Percentiles rank a stretch among this genome's conserved stretches.
These are phyloP conservation scores for Picochlorum sp. DNA, from an alignment of 139 green algal genomes.

Conservation along the genomic window DNA sequence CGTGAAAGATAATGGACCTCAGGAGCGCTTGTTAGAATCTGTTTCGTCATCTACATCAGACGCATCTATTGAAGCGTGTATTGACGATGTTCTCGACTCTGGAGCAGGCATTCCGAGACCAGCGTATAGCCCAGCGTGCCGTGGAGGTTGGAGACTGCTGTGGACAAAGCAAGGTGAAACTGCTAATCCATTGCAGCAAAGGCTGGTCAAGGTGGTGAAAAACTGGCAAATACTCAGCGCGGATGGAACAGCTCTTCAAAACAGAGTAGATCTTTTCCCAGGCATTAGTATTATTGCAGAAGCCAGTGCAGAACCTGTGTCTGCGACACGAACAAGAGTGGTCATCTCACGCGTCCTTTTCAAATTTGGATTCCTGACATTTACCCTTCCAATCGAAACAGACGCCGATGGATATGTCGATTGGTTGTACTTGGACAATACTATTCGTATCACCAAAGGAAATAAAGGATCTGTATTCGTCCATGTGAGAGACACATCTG, in stretches of 20 bases:
- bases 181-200: conserved; percentile 58
- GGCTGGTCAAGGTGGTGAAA: conserved; percentile 11
- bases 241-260: conserved; percentile 37
- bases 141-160: conserved; percentile 57
- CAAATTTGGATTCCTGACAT: conserved; percentile 35
- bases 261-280: conserved; percentile 50
- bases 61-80: conserved; percentile 13
- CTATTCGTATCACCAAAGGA: conserved; percentile 54
- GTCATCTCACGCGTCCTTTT: conserved; percentile 35
- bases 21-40: conserved; percentile 39
- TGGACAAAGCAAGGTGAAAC: conserved; percentile 57
- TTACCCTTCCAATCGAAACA: conserved; percentile 23
- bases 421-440: conserved; percentile 70
- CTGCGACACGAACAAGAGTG: conserved; percentile 37
- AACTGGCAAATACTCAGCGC: conserved; percentile 61
- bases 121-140: conserved; percentile 26
- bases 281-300: conserved; percentile 37
- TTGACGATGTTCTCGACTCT: conserved; percentile 20
- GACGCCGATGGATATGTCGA: conserved; percentile 58
- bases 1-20: conserved; percentile 36
- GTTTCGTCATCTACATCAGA: conserved; percentile 7
- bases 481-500: conserved; percentile 17
- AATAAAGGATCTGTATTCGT: conserved; percentile 50
- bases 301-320: conserved; percentile 30
- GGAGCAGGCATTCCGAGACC: conserved; percentile 15